A percentile compares a stretch with the other conserved stretches of the same genome.
Evolutionary conservation across 2,329 filamentous ascomycete genomes (phyloP).

Genomic region (Verruconis gallopava): DNA sequence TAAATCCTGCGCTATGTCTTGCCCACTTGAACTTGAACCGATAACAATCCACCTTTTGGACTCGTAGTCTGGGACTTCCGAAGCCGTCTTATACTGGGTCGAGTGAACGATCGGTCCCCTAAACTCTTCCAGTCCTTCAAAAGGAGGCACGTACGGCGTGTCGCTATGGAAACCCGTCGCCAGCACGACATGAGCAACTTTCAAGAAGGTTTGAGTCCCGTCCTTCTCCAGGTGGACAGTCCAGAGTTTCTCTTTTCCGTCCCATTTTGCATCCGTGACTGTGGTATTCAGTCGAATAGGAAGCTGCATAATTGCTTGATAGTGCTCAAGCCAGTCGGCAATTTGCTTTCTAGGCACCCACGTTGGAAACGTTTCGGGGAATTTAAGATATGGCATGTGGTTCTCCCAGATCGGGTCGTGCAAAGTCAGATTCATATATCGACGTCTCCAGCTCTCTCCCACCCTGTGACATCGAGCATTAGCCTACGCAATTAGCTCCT

Average conservation of each 20-base stretch:
- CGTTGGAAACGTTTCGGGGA: conserved; percentile 53
- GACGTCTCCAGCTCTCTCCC: conserved; percentile 51
- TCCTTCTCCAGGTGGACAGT: conserved; percentile 37
- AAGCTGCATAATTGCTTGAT: conserved; percentile 51
- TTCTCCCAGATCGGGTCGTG: conserved; percentile 51
- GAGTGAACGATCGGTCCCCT: conserved; percentile 45
- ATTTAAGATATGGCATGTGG: conserved; percentile 45
- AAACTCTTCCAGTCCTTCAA: conserved; percentile 40
- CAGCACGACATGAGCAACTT: conserved; percentile 52
- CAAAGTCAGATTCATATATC: conserved; percentile 48
- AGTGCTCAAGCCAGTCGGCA: conserved; percentile 54
- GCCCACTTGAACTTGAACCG: conserved; percentile 54
- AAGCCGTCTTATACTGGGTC: conserved; percentile 22
- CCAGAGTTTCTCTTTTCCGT: conserved; percentile 40
- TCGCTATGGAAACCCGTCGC: conserved; percentile 58
- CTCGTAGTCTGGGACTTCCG: conserved; percentile 40
- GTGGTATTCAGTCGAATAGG: conserved; percentile 51
- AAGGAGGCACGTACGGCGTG: conserved; percentile 36
- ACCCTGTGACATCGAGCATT: too few species aligned
- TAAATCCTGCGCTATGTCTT: conserved; percentile 57
- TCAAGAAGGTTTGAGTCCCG: conserved; percentile 35
- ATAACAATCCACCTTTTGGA: conserved; percentile 52
- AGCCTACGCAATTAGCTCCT: too few species aligned
- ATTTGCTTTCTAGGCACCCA: conserved; percentile 63
- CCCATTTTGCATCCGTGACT: conserved; percentile 36